These are phyloP conservation scores for Sclerotinia trifoliorum DNA, from an alignment of 2,329 filamentous ascomycete genomes.

Conservation along the genomic window DNA sequence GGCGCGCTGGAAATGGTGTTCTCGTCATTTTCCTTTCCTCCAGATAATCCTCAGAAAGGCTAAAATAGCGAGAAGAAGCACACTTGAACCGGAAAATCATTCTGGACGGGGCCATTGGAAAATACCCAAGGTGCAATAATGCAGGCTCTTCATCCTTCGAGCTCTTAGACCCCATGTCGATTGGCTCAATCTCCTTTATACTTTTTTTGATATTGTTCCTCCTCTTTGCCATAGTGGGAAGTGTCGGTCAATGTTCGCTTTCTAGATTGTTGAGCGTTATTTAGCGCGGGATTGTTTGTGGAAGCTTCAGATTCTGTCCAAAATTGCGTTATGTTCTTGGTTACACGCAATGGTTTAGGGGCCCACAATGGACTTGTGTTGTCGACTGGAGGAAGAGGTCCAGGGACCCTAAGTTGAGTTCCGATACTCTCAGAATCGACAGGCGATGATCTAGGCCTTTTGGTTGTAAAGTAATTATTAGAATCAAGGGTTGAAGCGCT, in stretches of 20 bases:
- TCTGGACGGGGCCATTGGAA: not conserved
- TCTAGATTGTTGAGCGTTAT: not conserved
- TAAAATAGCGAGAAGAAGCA: no score
- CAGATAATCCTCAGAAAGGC: not conserved
- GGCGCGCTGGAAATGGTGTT: no score
- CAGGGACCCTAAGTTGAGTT: not conserved
- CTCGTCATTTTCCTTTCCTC: not conserved
- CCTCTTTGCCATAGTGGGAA: no score
- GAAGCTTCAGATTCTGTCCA: not conserved
- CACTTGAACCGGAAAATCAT: not conserved
- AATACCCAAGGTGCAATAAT: not conserved
- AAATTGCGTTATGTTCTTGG: not conserved
- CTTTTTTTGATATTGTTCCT: not conserved
- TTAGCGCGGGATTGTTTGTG: not conserved
- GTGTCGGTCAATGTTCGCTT: not conserved
- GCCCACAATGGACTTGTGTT: no score
- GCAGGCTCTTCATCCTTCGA: not conserved
- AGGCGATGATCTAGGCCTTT: not conserved
- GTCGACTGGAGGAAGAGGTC: no score
- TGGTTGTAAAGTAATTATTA: not conserved
- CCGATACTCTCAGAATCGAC: not conserved
- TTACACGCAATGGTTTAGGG: no score
- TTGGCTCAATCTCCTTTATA: not conserved
- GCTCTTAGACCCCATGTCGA: not conserved
- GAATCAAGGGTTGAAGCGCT: not conserved